Evolutionary conservation across 2,329 filamentous ascomycete genomes (phyloP), one percentile per base, ranked within the genome.

Genomic region (Aspergillus sclerotialis): DNA sequence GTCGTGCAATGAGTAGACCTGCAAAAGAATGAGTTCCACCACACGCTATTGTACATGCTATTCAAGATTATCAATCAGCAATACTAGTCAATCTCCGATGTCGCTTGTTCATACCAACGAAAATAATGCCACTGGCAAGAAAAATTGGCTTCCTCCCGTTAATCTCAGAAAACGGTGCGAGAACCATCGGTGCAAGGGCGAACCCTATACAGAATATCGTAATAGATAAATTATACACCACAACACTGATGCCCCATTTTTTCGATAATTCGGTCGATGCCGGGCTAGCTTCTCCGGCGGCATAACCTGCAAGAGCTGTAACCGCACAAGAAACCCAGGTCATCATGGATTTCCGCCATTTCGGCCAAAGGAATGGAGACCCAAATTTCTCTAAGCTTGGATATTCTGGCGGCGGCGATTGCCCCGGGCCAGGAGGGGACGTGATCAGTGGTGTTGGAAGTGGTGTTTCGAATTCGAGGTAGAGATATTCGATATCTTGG

Each of bases 121-220:
- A 92, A 2, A 93, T 53, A 11, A 82, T 53, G 0, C 87, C 87
- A 7, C 84, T 81, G 1, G 70, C 68, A 15, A 89, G 70, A 50
- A 94, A 92, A 21, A 94, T 84, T 0, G 88, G 85, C 36, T 85
- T 79, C 2, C 89, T 77, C 3, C 89, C 89, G 60, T 92, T 87
- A 55, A 93, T 82, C 61, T 95, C 89, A 1, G 82, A 87, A 45
- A 94, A 82, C 0, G 89, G 89, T 0, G 89, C 89, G 0, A 94
- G 72, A 1, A 86, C 70, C 88, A 95, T 94, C 0, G 89, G 89
- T 0, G 85, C 83, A 15, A 88, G 60, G 0, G 75, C 86, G 46
- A 94, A 94, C 3, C 89, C 88, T 21, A 73, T 52, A 29, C 85
- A 92, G 59, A 92, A 95, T 0, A 78, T 75, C 0, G 88, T 93